Conservation (phyloP, 2,329 filamentous ascomycete genomes). For the Sporothrix inflata region DNA sequence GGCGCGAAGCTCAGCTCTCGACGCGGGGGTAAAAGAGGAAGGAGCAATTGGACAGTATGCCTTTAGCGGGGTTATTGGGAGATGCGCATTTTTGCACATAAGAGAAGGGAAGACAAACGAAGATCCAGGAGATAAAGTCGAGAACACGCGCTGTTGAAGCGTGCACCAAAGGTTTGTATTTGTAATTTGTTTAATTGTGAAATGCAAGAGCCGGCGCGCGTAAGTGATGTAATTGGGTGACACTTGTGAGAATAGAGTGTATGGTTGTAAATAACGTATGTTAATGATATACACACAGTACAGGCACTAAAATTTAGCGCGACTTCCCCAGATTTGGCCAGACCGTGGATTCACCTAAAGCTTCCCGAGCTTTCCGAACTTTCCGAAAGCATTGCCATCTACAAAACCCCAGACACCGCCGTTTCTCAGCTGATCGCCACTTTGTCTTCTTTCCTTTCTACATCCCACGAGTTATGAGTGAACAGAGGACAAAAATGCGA, state of each 20-base stretch:
- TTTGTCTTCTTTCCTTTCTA: neutral
- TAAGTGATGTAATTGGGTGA: neutral
- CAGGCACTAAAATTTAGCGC: neutral
- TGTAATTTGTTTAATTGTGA: neutral
- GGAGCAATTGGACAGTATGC: neutral
- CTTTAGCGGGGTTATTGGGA: neutral
- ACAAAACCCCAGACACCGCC: neutral
- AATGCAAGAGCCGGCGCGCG: neutral
- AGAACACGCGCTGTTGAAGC: neutral
- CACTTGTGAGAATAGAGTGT: neutral
- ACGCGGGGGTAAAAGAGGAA: neutral
- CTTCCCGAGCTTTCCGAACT: slow-evolving; percentile 13
- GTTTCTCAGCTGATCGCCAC: neutral
- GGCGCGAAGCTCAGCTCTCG: neutral
- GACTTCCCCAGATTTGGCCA: neutral
- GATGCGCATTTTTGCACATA: neutral
- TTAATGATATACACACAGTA: neutral
- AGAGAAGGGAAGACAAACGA: neutral
- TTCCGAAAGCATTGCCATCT: neutral
- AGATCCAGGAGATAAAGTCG: neutral
- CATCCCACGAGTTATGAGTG: neutral
- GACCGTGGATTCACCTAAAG: neutral
- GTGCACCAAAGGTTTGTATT: neutral
- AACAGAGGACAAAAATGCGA: neutral
- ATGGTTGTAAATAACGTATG: neutral